These are phyloP conservation scores for Allodekkera sacchari DNA, from an alignment of 805 yeast genomes.

Conservation along the genomic window DNA sequence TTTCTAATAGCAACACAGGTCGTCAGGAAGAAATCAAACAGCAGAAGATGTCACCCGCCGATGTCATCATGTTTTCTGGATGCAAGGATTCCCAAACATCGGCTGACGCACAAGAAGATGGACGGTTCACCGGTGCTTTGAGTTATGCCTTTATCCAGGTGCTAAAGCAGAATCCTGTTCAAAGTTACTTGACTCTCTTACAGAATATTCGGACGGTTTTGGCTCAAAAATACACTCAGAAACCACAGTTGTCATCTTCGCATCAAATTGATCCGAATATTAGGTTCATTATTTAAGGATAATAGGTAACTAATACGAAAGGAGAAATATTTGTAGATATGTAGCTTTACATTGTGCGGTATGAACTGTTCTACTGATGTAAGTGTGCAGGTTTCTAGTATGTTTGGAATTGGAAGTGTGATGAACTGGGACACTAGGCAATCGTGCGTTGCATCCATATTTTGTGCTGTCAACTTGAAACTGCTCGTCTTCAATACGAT, in stretches of 20 bases:
- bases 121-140: conserved; percentile 76
- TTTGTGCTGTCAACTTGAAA: too few relatives aligned
- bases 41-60: conserved; percentile 65
- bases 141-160: conserved; percentile 70
- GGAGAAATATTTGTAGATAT: too few relatives aligned
- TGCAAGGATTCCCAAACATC: conserved; percentile 80
- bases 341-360: too few relatives aligned
- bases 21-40: conserved; percentile 36
- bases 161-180: conserved; percentile 50
- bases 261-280: conserved; percentile 66
- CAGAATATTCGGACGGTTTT: conserved; percentile 63
- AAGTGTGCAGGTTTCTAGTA: too few relatives aligned
- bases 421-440: too few relatives aligned
- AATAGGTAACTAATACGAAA: too few relatives aligned
- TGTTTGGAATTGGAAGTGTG: too few relatives aligned
- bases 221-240: conserved; percentile 61
- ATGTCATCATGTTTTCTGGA: conserved; percentile 68
- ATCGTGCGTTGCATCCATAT: too few relatives aligned
- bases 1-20: conserved; percentile 23
- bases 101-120: conserved; percentile 72
- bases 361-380: too few relatives aligned
- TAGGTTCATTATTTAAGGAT: conserved; percentile 29
- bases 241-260: conserved; percentile 73
- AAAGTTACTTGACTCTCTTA: conserved; percentile 59
- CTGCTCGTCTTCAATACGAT: too few relatives aligned